Conservation (phyloP, 768 basidiomycete genomes). For the Leucosporidium yakuticum region DNA sequence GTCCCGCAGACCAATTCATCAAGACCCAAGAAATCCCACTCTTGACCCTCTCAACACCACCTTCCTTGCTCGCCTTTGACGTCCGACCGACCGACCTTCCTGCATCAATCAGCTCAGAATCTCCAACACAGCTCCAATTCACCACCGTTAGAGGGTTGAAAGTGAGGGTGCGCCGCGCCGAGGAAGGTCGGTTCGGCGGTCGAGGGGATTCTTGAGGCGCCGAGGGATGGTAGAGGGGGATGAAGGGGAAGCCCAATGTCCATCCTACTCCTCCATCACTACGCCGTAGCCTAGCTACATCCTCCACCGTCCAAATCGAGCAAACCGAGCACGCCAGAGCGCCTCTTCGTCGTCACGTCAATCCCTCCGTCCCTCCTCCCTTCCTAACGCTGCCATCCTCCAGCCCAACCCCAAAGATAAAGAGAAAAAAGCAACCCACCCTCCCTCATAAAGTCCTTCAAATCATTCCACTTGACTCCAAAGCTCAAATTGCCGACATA, state of each 20-base stretch:
- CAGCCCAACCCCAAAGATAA: constrained; percentile 27
- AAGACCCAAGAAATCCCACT: constrained; percentile 2
- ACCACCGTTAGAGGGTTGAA: not conserved
- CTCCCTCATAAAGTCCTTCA: constrained; percentile 99
- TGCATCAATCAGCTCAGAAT: not conserved
- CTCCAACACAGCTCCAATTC: constrained; percentile 1
- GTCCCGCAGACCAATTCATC: not conserved
- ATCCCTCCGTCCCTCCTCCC: too few relatives aligned
- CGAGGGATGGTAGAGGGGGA: too few relatives aligned
- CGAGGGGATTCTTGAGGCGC: not conserved
- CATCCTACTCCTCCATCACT: too few relatives aligned
- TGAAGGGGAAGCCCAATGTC: too few relatives aligned
- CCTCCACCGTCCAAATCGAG: too few relatives aligned
- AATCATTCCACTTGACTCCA: constrained; percentile 96
- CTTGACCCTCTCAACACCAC: constrained; percentile 9
- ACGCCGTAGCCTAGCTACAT: too few relatives aligned
- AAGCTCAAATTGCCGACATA: constrained; percentile 99
- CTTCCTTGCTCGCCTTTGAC: not conserved
- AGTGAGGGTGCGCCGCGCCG: not conserved
- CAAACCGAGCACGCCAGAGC: too few relatives aligned
- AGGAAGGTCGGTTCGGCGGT: not conserved
- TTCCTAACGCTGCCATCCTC: constrained; percentile 5
- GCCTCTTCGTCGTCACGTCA: too few relatives aligned
- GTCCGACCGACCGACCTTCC: too few relatives aligned
- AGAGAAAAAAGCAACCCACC: constrained; percentile 70